Evolutionary conservation across 352 stramenopile species (phyloP), one percentile per base, ranked within the genome.

Genomic region (Globisporangium perplexum): DNA sequence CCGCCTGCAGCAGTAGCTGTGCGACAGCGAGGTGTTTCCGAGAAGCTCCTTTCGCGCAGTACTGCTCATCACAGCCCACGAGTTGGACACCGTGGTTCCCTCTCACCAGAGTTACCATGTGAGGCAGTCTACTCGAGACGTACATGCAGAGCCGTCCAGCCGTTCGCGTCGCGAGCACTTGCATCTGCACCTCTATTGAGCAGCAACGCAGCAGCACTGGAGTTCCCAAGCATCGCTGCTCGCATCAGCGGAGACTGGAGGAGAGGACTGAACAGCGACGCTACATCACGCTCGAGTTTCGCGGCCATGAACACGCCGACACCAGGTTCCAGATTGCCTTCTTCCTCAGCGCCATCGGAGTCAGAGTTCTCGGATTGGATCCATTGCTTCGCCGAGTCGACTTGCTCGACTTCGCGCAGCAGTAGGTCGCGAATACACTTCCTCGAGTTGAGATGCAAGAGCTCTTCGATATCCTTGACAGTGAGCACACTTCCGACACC

Each of bases 111-210:
- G 15, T 53, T n/a, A 54, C 11, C 1, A 49, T n/a, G 23, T 10
- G 1, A 10, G 24, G 18, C n/a, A n/a, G 50, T 0, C 11, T 28
- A 60, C 30, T 3, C 28, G 2, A 42, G 18, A 74, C 70, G 20
- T 47, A 86, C 76, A 59, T 90, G 79, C 10, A 90, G 54, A 30
- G 67, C 55, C 1, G 74, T 86, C 79, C 79, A 90, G 1, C 65
- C 72, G 23, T 88, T 82, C 1, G 61, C 55, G 57, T 90, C 79
- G 49, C 60, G 63, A n/a, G 58, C 61, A 22, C 64, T 67, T 2
- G 72, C 55, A 11, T 74, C 60, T 14, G 57, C 53, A 18, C 65
- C 71, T 55, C 71, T 54, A n/a, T 71, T 55, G 0, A 88, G 60
- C 20, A 90, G 57, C 45, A 73, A 26, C 45, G 69, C 53, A 1